Conservation (phyloP, 108 stramenopile species). For the Asterionellopsis glacialis region DNA sequence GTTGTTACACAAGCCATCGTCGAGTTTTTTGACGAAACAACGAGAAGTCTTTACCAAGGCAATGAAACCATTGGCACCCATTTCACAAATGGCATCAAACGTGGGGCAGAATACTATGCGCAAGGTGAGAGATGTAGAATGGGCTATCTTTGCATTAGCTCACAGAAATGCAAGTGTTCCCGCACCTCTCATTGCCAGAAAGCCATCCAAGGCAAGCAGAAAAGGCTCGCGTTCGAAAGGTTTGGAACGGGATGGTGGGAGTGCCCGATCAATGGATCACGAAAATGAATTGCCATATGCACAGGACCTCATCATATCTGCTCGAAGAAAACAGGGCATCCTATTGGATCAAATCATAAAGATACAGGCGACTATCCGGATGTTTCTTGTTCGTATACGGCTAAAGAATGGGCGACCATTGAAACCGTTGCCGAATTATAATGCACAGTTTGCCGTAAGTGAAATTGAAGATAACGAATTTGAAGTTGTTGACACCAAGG, state of each 20-base stretch:
- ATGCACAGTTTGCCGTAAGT: background rate
- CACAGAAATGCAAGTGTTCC: background rate
- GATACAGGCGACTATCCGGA: conserved; percentile 28
- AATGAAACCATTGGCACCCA: background rate
- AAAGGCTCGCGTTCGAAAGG: background rate
- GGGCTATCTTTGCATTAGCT: background rate
- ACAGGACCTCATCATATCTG: conserved; percentile 27
- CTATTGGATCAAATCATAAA: conserved; percentile 26
- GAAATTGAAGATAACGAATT: background rate
- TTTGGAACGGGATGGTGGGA: background rate
- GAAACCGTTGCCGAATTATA: background rate
- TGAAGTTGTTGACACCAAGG: background rate
- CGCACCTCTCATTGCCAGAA: background rate
- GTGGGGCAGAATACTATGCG: background rate
- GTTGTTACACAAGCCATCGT: background rate
- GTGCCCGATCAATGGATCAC: conserved; percentile 8
- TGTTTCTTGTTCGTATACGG: conserved; percentile 8
- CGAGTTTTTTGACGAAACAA: conserved; percentile 4
- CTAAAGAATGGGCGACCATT: background rate
- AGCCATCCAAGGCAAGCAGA: background rate
- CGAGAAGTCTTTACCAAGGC: conserved; percentile 21
- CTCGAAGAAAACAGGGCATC: conserved; percentile 41
- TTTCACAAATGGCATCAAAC: background rate
- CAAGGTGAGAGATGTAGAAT: background rate
- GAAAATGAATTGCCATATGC: conserved; percentile 15